Conservation (phyloP, 139 green algal genomes). For the Coccomyxa sp. region DNA sequence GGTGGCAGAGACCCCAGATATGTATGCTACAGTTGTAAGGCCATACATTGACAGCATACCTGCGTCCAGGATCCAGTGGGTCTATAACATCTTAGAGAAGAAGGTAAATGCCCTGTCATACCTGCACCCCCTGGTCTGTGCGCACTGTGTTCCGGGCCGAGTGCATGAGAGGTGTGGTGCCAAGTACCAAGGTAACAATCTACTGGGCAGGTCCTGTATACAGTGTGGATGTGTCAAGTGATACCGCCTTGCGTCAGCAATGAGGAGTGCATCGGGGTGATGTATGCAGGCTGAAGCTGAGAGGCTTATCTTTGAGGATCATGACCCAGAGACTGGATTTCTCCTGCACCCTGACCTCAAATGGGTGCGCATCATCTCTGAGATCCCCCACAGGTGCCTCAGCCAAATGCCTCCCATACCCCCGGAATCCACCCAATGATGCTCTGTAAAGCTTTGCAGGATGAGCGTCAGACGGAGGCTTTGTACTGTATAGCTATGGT, state of each 20-base stretch:
- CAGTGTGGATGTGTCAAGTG: not conserved
- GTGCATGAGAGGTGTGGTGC: no score
- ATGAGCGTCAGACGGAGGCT: constrained; percentile 27
- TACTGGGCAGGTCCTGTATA: no score
- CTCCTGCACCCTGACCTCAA: constrained; percentile 61
- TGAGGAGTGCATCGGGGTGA: not conserved
- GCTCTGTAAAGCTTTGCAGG: not conserved
- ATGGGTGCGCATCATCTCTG: constrained; percentile 32
- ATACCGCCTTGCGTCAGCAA: not conserved
- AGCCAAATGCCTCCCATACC: not conserved
- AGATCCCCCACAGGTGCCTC: not conserved
- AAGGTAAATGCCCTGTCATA: constrained; percentile 19
- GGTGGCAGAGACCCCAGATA: constrained; percentile 38
- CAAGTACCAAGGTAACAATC: no score
- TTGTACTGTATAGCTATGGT: constrained; percentile 58
- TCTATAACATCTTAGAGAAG: constrained; percentile 61
- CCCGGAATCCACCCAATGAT: not conserved
- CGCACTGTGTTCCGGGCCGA: no score
- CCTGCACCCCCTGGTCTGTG: not conserved
- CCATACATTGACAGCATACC: constrained; percentile 44
- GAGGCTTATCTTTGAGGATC: constrained; percentile 56
- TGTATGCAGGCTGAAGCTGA: constrained; percentile 46
- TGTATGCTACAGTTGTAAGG: constrained; percentile 29
- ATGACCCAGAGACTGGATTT: constrained; percentile 42
- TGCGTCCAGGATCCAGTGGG: constrained; percentile 30